phyloP scores from a whole-genome alignment of 2,329 filamentous ascomycete genomes.

The Venturia pyrina region DNA sequence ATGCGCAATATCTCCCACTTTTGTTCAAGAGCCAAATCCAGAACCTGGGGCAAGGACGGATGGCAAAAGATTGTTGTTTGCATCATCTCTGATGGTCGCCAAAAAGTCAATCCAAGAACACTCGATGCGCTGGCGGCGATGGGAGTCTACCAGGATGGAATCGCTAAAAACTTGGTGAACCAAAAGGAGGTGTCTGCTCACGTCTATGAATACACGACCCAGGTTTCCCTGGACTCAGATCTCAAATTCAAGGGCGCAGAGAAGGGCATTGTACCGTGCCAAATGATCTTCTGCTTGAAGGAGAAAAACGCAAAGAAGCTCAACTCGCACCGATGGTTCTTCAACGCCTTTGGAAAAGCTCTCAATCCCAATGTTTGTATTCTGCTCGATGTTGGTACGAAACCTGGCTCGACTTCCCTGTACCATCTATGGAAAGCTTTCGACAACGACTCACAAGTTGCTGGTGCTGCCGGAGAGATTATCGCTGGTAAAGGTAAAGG shows the following conservation, averaged over 20 bases:
- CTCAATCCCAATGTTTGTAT: slow-evolving; percentile 96
- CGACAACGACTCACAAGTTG: slow-evolving; percentile 93
- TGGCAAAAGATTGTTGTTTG: slow-evolving; percentile 99
- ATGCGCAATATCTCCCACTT: slow-evolving; percentile 98
- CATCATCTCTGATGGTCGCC: slow-evolving; percentile 87
- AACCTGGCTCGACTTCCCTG: slow-evolving; percentile 78
- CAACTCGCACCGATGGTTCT: slow-evolving; percentile 98
- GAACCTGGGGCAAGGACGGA: slow-evolving; percentile 92
- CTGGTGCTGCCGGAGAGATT: slow-evolving; percentile 93
- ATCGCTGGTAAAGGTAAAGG: slow-evolving; percentile 89
- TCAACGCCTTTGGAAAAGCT: slow-evolving; percentile 90
- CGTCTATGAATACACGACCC: slow-evolving; percentile 97
- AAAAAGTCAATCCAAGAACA: slow-evolving; percentile 86
- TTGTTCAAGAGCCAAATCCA: slow-evolving; percentile 80
- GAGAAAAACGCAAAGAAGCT: slow-evolving; percentile 97
- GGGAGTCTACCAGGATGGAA: slow-evolving; percentile 96
- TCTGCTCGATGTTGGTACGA: slow-evolving; percentile 89
- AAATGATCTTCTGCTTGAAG: slow-evolving; percentile 97
- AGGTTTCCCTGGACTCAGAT: slow-evolving; percentile 89
- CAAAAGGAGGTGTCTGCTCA: slow-evolving; percentile 90
- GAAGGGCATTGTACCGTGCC: slow-evolving; percentile 95
- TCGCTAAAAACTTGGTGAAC: slow-evolving; percentile 98
- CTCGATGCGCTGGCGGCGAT: slow-evolving; percentile 91
- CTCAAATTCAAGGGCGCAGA: slow-evolving; percentile 98
- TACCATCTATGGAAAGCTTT: slow-evolving; percentile 99